A percentile compares a stretch with the other conserved stretches of the same genome.
These are phyloP conservation scores for Calocybe gambosa DNA, from an alignment of 1,284 basidiomycete genomes.

Conservation along the genomic window DNA sequence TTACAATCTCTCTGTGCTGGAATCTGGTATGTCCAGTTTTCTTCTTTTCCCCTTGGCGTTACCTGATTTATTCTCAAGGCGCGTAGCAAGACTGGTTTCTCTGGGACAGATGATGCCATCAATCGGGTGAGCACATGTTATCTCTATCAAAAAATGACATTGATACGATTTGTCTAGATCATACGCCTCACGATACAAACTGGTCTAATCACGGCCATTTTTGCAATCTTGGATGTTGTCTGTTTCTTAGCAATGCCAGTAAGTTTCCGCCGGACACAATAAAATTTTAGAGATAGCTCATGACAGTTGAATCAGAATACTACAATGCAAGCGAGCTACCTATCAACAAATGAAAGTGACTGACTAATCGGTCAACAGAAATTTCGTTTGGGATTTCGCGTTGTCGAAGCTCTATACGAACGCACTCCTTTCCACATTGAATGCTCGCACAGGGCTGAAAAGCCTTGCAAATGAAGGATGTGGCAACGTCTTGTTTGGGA, in stretches of 20 bases:
- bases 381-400: constrained; percentile 16
- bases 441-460: constrained; percentile 18
- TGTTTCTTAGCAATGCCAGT: constrained; percentile 27
- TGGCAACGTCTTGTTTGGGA: constrained; percentile 17
- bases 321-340: constrained; percentile 14
- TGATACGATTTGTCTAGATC: constrained; percentile 3
- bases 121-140: constrained; percentile 18
- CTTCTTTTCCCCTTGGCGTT: background rate
- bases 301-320: constrained; percentile 12
- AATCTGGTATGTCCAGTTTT: constrained; percentile 20
- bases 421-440: constrained; percentile 24
- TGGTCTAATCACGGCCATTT: constrained; percentile 26
- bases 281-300: background rate
- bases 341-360: background rate
- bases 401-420: constrained; percentile 15
- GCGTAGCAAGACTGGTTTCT: constrained; percentile 22
- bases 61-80: constrained; percentile 12
- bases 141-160: background rate
- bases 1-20: constrained; percentile 25
- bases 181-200: constrained; percentile 28
- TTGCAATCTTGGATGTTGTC: constrained; percentile 25
- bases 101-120: constrained; percentile 22
- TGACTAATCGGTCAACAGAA: constrained; percentile 5
- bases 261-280: background rate
- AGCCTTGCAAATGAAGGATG: constrained; percentile 8